phyloP scores from a whole-genome alignment of 768 basidiomycete species.

The Agaricus bisporus region DNA sequence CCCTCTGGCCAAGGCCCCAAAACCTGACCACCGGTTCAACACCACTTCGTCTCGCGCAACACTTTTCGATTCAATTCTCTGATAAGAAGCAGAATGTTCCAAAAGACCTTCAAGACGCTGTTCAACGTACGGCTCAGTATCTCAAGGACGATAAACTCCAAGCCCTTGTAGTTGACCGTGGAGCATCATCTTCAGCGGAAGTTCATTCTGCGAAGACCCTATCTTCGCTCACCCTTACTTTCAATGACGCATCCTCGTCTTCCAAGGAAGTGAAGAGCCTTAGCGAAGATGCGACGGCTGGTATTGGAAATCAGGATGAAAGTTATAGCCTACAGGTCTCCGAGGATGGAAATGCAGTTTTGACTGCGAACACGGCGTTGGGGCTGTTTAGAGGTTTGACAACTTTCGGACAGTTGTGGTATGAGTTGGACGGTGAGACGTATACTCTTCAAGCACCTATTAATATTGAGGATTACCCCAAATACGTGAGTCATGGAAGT shows the following conservation, averaged over 20 bases:
- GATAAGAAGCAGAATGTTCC: constrained; percentile 29
- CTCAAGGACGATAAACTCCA: constrained; percentile 50
- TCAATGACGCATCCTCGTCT: constrained; percentile 17
- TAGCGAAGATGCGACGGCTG: constrained; percentile 43
- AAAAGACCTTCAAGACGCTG: constrained; percentile 52
- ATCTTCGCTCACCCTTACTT: constrained; percentile 35
- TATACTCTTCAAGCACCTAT: constrained; percentile 55
- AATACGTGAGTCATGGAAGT: constrained; percentile 42
- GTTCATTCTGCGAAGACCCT: constrained; percentile 36
- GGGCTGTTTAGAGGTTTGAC: constrained; percentile 69
- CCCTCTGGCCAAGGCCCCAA: constrained; percentile 44
- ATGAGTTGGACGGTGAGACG: constrained; percentile 45
- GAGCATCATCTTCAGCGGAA: constrained; percentile 35
- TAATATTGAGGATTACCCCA: constrained; percentile 50
- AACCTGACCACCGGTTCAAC: constrained; percentile 36
- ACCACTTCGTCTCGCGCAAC: constrained; percentile 38
- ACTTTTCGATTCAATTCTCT: constrained; percentile 46
- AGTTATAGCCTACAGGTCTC: constrained; percentile 51
- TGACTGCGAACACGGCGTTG: constrained; percentile 58
- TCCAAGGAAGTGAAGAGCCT: constrained; percentile 34
- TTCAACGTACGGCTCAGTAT: constrained; percentile 37
- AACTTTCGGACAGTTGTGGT: constrained; percentile 74
- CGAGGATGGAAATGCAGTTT: constrained; percentile 45
- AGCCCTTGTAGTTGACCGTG: constrained; percentile 54
- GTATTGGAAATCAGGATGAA: constrained; percentile 47